phyloP scores from a whole-genome alignment of 495 filamentous ascomycete genomes.

The Aspergillus wentii region DNA sequence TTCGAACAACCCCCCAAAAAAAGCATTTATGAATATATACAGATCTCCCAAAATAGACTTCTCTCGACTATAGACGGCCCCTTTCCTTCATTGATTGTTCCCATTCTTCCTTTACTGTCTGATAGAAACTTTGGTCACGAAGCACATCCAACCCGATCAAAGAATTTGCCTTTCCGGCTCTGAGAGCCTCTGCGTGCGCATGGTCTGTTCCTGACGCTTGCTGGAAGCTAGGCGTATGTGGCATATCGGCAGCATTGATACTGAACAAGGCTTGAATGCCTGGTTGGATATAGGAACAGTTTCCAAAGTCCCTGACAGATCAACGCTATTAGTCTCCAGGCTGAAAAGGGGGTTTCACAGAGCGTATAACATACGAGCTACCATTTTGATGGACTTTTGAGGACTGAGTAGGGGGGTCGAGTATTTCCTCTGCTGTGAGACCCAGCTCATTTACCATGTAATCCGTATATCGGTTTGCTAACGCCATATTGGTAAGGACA shows the following conservation, averaged over 20 bases:
- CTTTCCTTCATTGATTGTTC: no score
- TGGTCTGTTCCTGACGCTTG: slow-evolving; percentile 37
- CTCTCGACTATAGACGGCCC: no score
- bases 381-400: no score
- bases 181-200: slow-evolving; percentile 42
- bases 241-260: slow-evolving; percentile 44
- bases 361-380: no score
- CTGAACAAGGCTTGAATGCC: slow-evolving; percentile 34
- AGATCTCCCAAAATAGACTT: no score
- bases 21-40: no score
- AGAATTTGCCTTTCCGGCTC: slow-evolving; percentile 49
- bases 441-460: slow-evolving; percentile 37
- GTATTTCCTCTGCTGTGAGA: slow-evolving; percentile 1
- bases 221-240: slow-evolving; percentile 8
- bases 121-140: slow-evolving; percentile 31
- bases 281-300: slow-evolving; percentile 9
- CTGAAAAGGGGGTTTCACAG: no score
- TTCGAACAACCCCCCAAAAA: no score
- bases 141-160: slow-evolving; percentile 46
- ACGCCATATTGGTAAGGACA: slow-evolving; percentile 46
- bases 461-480: slow-evolving; percentile 36
- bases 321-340: no score
- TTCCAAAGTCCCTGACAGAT: slow-evolving; percentile 14
- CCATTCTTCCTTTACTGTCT: slow-evolving; percentile 6
- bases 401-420: no score